Evolutionary conservation across 768 basidiomycete species (phyloP).

Genomic region (Hypholoma sublateritium): DNA sequence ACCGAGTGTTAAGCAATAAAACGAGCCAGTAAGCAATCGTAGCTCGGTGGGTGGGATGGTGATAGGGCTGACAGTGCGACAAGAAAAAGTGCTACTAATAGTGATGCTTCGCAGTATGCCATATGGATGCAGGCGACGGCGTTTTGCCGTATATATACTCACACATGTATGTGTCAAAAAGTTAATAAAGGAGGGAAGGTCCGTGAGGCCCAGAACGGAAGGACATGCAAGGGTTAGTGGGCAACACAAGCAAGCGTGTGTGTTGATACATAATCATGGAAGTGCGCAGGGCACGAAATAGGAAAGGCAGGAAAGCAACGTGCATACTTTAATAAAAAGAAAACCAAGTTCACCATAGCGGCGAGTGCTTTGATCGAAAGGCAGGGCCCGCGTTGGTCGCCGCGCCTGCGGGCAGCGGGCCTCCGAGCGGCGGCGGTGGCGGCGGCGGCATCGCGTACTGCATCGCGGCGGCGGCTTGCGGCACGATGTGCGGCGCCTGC

Average conservation of each 20-base stretch:
- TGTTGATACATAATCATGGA: slow-evolving; percentile 5
- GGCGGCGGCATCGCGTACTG: not conserved
- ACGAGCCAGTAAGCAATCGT: slow-evolving; percentile 1
- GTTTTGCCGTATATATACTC: slow-evolving; percentile 7
- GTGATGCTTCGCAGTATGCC: not conserved
- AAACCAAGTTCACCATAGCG: slow-evolving; percentile 13
- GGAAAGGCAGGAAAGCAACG: not conserved
- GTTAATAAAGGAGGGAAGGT: not conserved
- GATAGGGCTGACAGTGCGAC: not conserved
- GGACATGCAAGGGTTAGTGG: slow-evolving; percentile 2
- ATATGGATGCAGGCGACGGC: not conserved
- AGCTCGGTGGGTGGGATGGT: not conserved
- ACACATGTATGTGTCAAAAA: not conserved
- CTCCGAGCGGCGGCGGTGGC: not conserved
- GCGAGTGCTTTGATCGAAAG: slow-evolving; percentile 12
- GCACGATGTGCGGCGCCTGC: slow-evolving; percentile 3
- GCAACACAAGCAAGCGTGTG: slow-evolving; percentile 3
- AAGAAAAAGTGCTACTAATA: slow-evolving; percentile 1
- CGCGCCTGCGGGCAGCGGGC: not conserved
- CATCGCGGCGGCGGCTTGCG: slow-evolving; percentile 9
- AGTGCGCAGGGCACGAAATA: not conserved
- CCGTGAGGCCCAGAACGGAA: slow-evolving; percentile 1
- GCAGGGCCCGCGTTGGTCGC: slow-evolving; percentile 1
- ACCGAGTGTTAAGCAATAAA: not conserved
- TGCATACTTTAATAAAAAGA: slow-evolving; percentile 7